These are phyloP conservation scores for Senna siamea DNA, from an alignment of 306 rosid species.

Conservation along the genomic window DNA sequence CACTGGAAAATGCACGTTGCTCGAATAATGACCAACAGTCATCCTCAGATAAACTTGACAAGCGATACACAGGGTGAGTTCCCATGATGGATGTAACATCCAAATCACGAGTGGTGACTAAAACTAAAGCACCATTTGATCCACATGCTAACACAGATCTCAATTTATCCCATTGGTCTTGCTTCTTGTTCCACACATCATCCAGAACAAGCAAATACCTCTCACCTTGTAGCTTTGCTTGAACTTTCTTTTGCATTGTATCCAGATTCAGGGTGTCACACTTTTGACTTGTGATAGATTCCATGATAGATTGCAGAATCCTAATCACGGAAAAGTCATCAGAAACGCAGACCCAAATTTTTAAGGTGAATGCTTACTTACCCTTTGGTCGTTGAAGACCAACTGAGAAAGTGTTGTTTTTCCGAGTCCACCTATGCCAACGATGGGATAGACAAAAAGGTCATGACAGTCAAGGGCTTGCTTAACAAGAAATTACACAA, in stretches of 20 bases:
- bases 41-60: constrained; percentile 5
- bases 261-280: not conserved
- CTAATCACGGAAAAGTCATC: not conserved
- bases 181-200: constrained; percentile 50
- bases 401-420: constrained; percentile 28
- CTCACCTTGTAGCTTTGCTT: constrained; percentile 1
- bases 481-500: constrained; percentile 12
- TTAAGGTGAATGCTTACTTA: not conserved
- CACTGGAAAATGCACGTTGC: constrained; percentile 24
- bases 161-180: constrained; percentile 29
- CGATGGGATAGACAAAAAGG: constrained; percentile 4
- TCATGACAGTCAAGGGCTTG: not conserved
- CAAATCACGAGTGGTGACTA: constrained; percentile 38
- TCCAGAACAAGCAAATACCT: constrained; percentile 18
- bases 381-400: constrained; percentile 17
- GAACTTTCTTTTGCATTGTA: not conserved
- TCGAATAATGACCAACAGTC: constrained; percentile 45
- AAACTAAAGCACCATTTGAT: constrained; percentile 26
- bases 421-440: constrained; percentile 29
- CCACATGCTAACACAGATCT: constrained; percentile 31
- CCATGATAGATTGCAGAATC: not conserved
- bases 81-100: constrained; percentile 36
- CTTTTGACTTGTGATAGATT: not conserved
- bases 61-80: not conserved
- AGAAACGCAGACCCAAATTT: constrained; percentile 31